Evolutionary conservation across 2,329 filamentous ascomycete genomes (phyloP).

Genomic region (Aspergillus jensenii): DNA sequence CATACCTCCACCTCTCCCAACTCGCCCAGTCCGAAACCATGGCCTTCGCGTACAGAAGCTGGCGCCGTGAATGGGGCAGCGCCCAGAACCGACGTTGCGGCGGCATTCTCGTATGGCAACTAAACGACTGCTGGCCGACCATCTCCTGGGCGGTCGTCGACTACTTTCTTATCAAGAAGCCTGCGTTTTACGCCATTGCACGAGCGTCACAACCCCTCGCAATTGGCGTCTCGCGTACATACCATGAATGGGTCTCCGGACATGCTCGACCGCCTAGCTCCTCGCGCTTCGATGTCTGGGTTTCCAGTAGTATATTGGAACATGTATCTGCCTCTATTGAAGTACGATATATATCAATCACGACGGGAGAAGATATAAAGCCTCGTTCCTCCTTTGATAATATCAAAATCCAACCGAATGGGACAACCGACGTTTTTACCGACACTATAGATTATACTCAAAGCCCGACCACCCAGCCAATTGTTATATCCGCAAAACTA

Average conservation of each 20-base stretch:
- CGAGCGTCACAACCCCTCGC: conserved; percentile 58
- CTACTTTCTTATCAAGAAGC: conserved; percentile 61
- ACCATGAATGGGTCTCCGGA: conserved; percentile 60
- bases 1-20: conserved; percentile 67
- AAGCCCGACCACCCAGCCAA: too few relatives aligned
- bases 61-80: conserved; percentile 48
- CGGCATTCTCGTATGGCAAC: conserved; percentile 49
- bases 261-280: conserved; percentile 56
- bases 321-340: too few relatives aligned
- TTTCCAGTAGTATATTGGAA: conserved; percentile 46
- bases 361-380: too few relatives aligned
- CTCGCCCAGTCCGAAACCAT: conserved; percentile 61
- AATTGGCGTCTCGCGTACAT: conserved; percentile 56
- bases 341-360: too few relatives aligned
- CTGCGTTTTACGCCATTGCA: conserved; percentile 61
- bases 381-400: too few relatives aligned
- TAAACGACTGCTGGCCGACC: conserved; percentile 58
- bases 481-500: too few relatives aligned
- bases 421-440: too few relatives aligned
- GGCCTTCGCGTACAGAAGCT: conserved; percentile 61
- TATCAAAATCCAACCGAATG: too few relatives aligned
- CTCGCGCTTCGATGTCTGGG: conserved; percentile 57
- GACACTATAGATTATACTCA: too few relatives aligned
- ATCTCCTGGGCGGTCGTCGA: conserved; percentile 64
- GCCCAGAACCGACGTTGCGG: conserved; percentile 36